Evolutionary conservation across 805 yeast species (phyloP).

Genomic region (Clavispora phyllophila): DNA sequence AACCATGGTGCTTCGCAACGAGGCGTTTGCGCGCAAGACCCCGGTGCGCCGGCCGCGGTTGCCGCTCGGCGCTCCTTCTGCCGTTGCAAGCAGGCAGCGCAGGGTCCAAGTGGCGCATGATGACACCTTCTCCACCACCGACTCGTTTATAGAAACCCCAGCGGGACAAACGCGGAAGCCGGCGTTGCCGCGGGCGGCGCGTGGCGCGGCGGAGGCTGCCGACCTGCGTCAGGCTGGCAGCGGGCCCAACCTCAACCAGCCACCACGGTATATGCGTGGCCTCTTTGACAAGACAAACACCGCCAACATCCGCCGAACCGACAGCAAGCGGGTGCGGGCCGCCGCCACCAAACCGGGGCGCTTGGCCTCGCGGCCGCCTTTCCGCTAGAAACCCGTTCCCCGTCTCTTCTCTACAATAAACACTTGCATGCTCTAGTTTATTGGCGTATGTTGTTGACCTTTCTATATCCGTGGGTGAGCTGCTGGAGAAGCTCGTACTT

Average conservation of each 20-base stretch:
- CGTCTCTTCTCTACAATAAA: neutral
- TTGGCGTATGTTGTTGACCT: neutral
- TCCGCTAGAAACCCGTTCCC: neutral
- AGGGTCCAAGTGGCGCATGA: conserved; percentile 16
- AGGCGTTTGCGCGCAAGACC: neutral
- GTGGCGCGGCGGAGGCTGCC: conserved; percentile 1
- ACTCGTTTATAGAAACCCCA: conserved; percentile 26
- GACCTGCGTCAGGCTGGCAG: neutral
- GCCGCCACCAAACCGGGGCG: neutral
- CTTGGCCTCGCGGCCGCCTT: conserved; percentile 2
- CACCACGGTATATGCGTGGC: conserved; percentile 39
- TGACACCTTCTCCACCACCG: conserved; percentile 23
- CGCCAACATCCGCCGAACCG: conserved; percentile 5
- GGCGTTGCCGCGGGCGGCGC: conserved; percentile 8
- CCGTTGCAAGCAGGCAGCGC: neutral
- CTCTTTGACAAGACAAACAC: conserved; percentile 22
- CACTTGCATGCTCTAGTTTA: neutral
- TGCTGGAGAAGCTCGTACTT: conserved; percentile 33
- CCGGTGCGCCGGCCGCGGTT: neutral
- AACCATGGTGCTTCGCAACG: neutral
- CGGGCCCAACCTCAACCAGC: conserved; percentile 38
- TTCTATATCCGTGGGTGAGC: conserved; percentile 1
- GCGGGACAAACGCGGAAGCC: conserved; percentile 13
- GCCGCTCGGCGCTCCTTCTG: neutral
- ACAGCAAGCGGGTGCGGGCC: conserved; percentile 1